Conservation (phyloP, 164 flowering plant species). For the Magnolia changhungtana region DNA sequence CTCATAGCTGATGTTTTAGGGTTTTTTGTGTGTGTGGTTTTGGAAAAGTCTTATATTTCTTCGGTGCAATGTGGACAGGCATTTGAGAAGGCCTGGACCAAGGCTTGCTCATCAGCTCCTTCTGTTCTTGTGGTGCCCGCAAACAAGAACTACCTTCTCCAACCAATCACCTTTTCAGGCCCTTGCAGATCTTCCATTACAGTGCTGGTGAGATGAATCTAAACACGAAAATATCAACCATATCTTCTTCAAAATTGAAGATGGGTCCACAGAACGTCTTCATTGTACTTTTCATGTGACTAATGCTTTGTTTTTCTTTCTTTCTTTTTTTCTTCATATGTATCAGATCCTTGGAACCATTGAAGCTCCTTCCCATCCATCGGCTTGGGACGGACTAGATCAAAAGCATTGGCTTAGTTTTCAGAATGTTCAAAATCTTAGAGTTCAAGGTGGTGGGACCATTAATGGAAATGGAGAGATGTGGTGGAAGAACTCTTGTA, state of each 20-base stretch:
- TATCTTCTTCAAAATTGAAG: neutral
- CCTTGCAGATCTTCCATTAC: constrained; percentile 63
- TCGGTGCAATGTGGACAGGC: constrained; percentile 36
- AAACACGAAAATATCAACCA: neutral
- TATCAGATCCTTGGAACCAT: constrained; percentile 63
- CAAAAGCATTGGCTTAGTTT: constrained; percentile 46
- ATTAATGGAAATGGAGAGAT: constrained; percentile 54
- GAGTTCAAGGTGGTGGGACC: constrained; percentile 50
- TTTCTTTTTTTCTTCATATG: neutral
- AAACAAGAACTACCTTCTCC: constrained; percentile 48
- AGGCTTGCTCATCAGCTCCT: constrained; percentile 47
- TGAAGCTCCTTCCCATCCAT: constrained; percentile 45
- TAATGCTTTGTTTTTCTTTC: neutral
- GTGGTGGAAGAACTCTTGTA: constrained; percentile 58
- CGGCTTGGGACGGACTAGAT: constrained; percentile 46
- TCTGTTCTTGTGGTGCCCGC: constrained; percentile 50
- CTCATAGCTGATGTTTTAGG: neutral
- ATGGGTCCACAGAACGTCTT: neutral
- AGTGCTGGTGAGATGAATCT: constrained; percentile 45
- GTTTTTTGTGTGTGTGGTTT: neutral
- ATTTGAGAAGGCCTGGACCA: constrained; percentile 62
- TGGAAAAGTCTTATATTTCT: neutral
- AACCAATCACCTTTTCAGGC: constrained; percentile 59
- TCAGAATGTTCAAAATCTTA: constrained; percentile 25
- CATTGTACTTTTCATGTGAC: neutral